A percentile compares a stretch with the other conserved stretches of the same genome.
Evolutionary conservation across 176 grass and related monocot genomes (phyloP).

Genomic region (Avena insularis): DNA sequence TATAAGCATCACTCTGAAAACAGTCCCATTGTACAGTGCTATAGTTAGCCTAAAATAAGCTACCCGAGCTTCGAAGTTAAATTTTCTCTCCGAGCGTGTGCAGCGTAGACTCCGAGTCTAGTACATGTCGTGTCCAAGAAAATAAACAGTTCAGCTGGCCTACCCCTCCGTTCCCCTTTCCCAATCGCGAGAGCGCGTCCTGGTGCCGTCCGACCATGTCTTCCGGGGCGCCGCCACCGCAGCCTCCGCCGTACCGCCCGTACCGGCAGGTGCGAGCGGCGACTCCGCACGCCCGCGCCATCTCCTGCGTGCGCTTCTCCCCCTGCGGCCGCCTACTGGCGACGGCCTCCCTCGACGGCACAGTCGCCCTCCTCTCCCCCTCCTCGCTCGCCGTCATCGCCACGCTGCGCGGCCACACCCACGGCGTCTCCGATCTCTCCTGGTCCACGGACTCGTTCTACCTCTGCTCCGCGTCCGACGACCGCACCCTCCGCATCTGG

Average conservation of each 20-base stretch:
- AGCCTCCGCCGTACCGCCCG: conserved; percentile 54
- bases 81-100: no score
- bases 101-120: no score
- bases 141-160: no score
- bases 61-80: no score
- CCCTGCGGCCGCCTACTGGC: conserved; percentile 83
- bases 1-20: no score
- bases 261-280: conserved; percentile 61
- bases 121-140: no score
- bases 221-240: conserved; percentile 37
- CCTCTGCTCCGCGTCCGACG: conserved; percentile 93
- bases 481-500: conserved; percentile 82
- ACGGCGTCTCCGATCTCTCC: conserved; percentile 80
- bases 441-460: conserved; percentile 89
- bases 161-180: background rate
- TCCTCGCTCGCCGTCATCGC: conserved; percentile 60
- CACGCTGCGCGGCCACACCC: conserved; percentile 65
- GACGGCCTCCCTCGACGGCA: conserved; percentile 85
- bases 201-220: conserved; percentile 39
- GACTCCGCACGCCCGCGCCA: conserved; percentile 61
- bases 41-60: no score
- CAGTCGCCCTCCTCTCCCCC: conserved; percentile 69
- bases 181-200: background rate
- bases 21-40: no score
- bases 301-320: conserved; percentile 95